Evolutionary conservation across 208 protist species (phyloP).

Genomic region (Angomonas deanei): DNA sequence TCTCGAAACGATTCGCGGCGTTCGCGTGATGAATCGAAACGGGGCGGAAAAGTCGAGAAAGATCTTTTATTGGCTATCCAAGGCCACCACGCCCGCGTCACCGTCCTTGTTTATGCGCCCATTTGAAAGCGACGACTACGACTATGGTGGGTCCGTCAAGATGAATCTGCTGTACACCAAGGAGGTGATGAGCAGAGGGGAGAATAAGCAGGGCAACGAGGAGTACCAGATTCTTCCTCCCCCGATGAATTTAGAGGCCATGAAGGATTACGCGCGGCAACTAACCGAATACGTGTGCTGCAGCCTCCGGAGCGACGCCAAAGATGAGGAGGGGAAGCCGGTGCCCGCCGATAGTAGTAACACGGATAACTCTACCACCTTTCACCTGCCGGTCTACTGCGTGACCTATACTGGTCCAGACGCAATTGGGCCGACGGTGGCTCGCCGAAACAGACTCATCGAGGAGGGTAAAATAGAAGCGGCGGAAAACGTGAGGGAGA

Average conservation of each 20-base stretch:
- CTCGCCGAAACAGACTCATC: no score
- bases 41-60: constrained; percentile 18
- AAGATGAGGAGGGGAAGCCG: no score
- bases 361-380: no score
- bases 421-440: no score
- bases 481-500: not conserved
- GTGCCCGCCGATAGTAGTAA: no score
- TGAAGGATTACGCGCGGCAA: constrained; percentile 19
- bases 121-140: constrained; percentile 26
- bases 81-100: constrained; percentile 30
- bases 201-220: constrained; percentile 8
- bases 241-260: constrained; percentile 21
- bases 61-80: constrained; percentile 28
- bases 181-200: not conserved
- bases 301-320: no score
- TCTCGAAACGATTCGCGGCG: constrained; percentile 24
- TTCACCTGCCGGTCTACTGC: no score
- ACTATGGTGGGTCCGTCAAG: constrained; percentile 38
- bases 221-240: constrained; percentile 31
- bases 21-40: constrained; percentile 19
- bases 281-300: no score
- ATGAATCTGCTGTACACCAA: constrained; percentile 22
- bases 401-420: no score
- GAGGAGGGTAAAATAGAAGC: not conserved
- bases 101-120: constrained; percentile 40